Percentiles rank a stretch among this genome's conserved stretches.
phyloP scores from a whole-genome alignment of 148 eudicot genomes.

The Dianthus caryophyllus region DNA sequence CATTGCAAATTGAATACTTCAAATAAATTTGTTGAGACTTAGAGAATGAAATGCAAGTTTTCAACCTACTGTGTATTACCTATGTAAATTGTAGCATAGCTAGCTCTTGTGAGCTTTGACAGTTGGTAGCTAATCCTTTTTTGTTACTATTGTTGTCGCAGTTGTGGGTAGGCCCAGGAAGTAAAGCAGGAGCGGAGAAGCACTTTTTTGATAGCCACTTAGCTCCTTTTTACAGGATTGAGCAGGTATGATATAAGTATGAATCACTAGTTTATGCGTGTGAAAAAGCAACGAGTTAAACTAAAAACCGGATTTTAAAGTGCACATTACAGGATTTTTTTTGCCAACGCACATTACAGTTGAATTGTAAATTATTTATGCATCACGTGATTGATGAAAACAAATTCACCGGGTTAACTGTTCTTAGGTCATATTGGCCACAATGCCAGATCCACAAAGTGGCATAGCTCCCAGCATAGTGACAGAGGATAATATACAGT shows the following conservation, averaged over 20 bases:
- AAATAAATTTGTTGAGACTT: too few species aligned
- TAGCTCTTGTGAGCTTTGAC: not conserved
- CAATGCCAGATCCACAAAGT: conserved; percentile 36
- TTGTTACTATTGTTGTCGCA: conserved; percentile 27
- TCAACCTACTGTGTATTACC: not conserved
- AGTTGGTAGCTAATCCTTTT: not conserved
- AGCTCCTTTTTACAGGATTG: conserved; percentile 72
- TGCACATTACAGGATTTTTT: too few species aligned
- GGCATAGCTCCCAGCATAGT: conserved; percentile 54
- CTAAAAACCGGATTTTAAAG: not conserved
- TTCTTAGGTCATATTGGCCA: conserved; percentile 54
- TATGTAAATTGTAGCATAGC: not conserved
- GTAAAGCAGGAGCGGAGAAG: conserved; percentile 70
- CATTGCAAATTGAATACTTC: not conserved
- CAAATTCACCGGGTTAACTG: conserved; percentile 12
- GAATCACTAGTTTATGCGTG: not conserved
- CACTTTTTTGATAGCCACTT: conserved; percentile 61
- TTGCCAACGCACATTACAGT: too few species aligned
- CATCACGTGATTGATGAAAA: not conserved
- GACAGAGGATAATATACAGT: conserved; percentile 56
- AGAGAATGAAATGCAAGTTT: too few species aligned
- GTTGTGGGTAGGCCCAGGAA: conserved; percentile 79
- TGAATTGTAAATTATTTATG: not conserved
- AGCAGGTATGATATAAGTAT: conserved; percentile 40
- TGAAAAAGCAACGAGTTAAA: not conserved